These are phyloP conservation scores for Neodidymelliopsis sp. DNA, from an alignment of 2,329 filamentous ascomycete genomes.

Conservation along the genomic window DNA sequence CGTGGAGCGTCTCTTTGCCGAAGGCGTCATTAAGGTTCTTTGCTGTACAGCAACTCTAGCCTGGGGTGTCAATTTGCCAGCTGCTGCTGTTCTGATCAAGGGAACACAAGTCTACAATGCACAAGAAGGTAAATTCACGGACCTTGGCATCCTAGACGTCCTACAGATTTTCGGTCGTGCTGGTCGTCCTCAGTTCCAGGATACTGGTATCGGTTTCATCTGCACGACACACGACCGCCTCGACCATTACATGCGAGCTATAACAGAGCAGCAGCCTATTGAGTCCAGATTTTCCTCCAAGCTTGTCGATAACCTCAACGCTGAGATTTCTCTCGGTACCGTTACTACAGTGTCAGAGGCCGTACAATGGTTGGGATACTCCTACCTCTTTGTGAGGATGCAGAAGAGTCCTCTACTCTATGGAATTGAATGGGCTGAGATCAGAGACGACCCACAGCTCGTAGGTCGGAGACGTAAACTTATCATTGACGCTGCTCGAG, in stretches of 20 bases:
- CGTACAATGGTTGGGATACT: conserved; percentile 97
- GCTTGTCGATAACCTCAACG: conserved; percentile 95
- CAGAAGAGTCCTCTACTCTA: conserved; percentile 88
- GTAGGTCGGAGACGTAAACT: conserved; percentile 85
- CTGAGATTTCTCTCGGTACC: conserved; percentile 90
- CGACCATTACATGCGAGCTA: conserved; percentile 86
- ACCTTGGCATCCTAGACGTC: conserved; percentile 94
- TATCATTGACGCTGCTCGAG: conserved; percentile 85
- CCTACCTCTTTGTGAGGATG: conserved; percentile 97
- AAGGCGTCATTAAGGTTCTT: conserved; percentile 94
- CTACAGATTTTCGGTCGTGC: conserved; percentile 98
- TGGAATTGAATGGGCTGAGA: conserved; percentile 93
- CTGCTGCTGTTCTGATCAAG: conserved; percentile 96
- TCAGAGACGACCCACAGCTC: conserved; percentile 84
- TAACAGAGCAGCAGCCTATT: conserved; percentile 95
- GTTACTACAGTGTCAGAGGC: conserved; percentile 94
- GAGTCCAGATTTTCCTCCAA: conserved; percentile 96
- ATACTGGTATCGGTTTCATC: conserved; percentile 97
- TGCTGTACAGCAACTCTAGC: conserved; percentile 98
- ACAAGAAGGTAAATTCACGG: conserved; percentile 94
- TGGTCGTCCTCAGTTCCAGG: conserved; percentile 95
- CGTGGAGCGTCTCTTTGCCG: conserved; percentile 90
- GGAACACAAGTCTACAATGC: conserved; percentile 97
- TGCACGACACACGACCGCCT: conserved; percentile 96
- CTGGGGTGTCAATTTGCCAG: conserved; percentile 98